phyloP scores from a whole-genome alignment of 169 alveolate species.

The Plasmodium reichenowi region DNA sequence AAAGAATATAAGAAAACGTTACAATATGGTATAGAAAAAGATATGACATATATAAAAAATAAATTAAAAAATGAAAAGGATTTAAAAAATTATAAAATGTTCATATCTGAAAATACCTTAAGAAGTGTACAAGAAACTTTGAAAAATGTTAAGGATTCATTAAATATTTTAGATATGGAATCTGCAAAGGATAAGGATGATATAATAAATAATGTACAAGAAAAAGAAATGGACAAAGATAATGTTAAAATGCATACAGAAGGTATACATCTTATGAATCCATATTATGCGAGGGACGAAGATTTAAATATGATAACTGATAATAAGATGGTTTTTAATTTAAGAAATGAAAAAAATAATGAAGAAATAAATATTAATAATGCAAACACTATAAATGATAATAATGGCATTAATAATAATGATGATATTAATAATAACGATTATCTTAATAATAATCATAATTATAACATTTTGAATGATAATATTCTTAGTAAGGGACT shows the following conservation, averaged over 20 bases:
- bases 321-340: too few species aligned
- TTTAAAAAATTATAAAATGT: constrained; percentile 71
- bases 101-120: constrained; percentile 69
- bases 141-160: constrained; percentile 77
- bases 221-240: background rate
- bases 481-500: constrained; percentile 40
- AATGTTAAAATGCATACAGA: background rate
- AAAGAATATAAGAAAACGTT: constrained; percentile 65
- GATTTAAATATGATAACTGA: background rate
- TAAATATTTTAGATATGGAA: constrained; percentile 73
- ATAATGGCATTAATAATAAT: background rate
- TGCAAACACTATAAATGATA: background rate
- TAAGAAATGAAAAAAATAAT: background rate
- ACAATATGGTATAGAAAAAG: constrained; percentile 74
- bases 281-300: background rate
- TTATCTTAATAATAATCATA: background rate
- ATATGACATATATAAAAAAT: constrained; percentile 72
- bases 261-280: constrained; percentile 3
- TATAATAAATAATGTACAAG: background rate
- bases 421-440: background rate
- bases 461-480: background rate
- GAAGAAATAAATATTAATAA: background rate
- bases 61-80: constrained; percentile 70
- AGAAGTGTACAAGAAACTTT: constrained; percentile 82
- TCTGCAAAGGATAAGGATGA: constrained; percentile 5